A percentile compares a stretch with the other conserved stretches of the same genome.
Evolutionary conservation across 371 early-diverging fungal species (phyloP).

Genomic region (Rhizopus sp.): DNA sequence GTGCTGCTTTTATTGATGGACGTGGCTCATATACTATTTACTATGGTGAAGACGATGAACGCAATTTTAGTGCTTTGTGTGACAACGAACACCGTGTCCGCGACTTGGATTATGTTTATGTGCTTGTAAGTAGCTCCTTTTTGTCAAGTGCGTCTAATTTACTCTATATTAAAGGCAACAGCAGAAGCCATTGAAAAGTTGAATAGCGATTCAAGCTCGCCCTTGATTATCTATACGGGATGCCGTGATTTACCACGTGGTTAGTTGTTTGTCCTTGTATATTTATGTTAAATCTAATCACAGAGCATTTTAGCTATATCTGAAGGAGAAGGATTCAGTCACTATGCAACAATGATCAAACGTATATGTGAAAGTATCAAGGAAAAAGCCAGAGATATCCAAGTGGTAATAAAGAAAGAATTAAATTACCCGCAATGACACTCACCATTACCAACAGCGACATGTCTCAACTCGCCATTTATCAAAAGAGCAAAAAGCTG

Average conservation of each 20-base stretch:
- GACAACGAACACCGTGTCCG: constrained; percentile 5
- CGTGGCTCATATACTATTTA: constrained; percentile 17
- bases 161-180: constrained; percentile 15
- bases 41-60: constrained; percentile 16
- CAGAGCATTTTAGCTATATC: constrained; percentile 8
- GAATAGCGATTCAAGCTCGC: background rate
- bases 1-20: constrained; percentile 10
- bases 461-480: constrained; percentile 13
- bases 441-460: constrained; percentile 6
- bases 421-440: background rate
- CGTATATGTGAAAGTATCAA: constrained; percentile 10
- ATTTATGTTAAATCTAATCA: background rate
- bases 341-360: background rate
- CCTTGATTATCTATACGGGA: constrained; percentile 13
- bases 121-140: constrained; percentile 9
- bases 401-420: constrained; percentile 17
- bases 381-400: background rate
- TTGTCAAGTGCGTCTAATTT: background rate
- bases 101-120: constrained; percentile 18
- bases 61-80: constrained; percentile 7
- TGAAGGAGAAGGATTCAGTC: background rate
- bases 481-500: constrained; percentile 13
- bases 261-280: constrained; percentile 5
- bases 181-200: constrained; percentile 2
- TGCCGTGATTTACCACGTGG: constrained; percentile 22